Evolutionary conservation across 345 rosid genomes (phyloP), one percentile per base, ranked within the genome.

Genomic region (Theobroma cacao): DNA sequence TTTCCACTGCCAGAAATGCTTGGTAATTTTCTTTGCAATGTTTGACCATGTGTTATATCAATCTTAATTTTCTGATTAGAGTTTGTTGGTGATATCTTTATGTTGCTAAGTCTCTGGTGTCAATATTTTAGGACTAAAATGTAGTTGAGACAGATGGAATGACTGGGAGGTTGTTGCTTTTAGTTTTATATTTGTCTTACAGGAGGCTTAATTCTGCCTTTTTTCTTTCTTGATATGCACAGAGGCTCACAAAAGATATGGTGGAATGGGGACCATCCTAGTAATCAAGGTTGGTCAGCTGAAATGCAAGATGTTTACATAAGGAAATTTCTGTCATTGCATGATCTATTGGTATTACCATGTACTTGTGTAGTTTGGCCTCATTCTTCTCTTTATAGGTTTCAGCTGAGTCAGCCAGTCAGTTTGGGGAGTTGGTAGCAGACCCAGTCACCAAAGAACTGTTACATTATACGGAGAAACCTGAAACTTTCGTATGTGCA

Each of bases 381-480:
- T 66, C 45, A 20, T 48, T 71, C 52, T 36, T 75, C 47, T 38
- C 28, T 52, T 73, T 7, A 9, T 77, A 94, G 98, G 98, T 93
- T 75, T 95, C 93, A 86, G 94, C 94, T 38, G 98, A 95, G 76
- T 91, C 92, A 79, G 98, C 98, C 6, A 91, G 86, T 80, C 93
- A 95, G 76, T 95, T 95, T 81, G 98, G 98, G 40, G 98, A 95
- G 85, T 83, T 95, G 84, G 92, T 95, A 22, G 94, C 98, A 74
- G 98, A 95, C 86, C 94, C 98, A 43, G 83, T 66, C 78, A 95
- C 94, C 86, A 90, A 95, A 55, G 98, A 95, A 78, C 80, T 95
- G 81, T 86, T 95, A 88, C 98, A 95, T 86, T 95, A 95, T 84
- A 92, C 95, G 1, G 98, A 95, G 85, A 95, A 93, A 85, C 98